These are phyloP conservation scores for Elymus sibiricus DNA, from an alignment of 176 grass and related monocot genomes.

Conservation along the genomic window DNA sequence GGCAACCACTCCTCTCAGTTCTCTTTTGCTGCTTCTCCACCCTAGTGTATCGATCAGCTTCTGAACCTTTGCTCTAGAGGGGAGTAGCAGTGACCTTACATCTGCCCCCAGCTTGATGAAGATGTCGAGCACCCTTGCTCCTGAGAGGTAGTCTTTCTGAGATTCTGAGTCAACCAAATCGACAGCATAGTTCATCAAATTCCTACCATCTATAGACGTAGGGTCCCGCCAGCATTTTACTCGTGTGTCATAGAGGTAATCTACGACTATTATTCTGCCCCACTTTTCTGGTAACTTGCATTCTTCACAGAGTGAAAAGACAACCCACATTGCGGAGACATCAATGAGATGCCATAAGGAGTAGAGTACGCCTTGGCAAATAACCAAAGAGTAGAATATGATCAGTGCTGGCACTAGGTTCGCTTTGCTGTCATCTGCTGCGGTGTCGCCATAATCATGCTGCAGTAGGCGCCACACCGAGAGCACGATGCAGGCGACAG, in stretches of 20 bases:
- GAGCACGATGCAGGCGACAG: too few species aligned
- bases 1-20: too few species aligned
- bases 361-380: background rate
- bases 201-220: background rate
- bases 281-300: background rate
- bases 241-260: too few species aligned
- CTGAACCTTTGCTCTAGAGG: too few species aligned
- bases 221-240: background rate
- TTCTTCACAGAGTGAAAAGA: accelerated
- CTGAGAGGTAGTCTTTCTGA: background rate
- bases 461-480: too few species aligned
- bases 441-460: too few species aligned
- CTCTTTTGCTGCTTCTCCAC: too few species aligned
- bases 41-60: too few species aligned
- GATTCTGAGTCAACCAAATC: background rate
- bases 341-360: background rate
- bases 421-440: background rate
- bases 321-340: accelerated
- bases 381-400: background rate
- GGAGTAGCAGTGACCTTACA: too few species aligned
- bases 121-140: too few species aligned
- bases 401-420: background rate
- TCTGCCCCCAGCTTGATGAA: too few species aligned
- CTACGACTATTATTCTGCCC: background rate
- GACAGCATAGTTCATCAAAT: background rate